Evolutionary conservation across 305 asterid genomes (phyloP), one percentile per base, ranked within the genome.

Genomic region (Fraxinus dipetala): DNA sequence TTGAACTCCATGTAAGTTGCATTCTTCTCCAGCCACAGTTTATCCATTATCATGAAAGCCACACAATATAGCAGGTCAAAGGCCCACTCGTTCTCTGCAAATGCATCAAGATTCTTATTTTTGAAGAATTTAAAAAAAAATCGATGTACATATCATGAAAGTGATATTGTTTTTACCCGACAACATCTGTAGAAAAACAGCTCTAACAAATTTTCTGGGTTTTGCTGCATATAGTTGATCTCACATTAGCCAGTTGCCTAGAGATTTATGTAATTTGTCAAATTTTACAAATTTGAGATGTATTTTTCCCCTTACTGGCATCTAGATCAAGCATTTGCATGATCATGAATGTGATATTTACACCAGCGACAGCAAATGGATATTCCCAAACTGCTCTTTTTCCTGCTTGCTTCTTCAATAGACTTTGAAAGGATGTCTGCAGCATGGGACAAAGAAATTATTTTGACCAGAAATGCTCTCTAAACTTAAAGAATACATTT

Each of bases 1-100:
- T 93, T 92, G 88, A 93, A 93, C 83, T 93, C 95, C 97, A 93
- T 92, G 89, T 92, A 93, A 8, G 95, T 87, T 28, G 97, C 94
- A 72, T 90, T 92, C 80, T 86, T 91, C 80, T 92, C 97, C 84
- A 91, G 88, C 97, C 98, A 93, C 59, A 91, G 86, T 76, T 93
- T 93, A 92, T 93, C 97, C 98, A 93, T 90, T 14, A 92, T 87
- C 90, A 90, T 85, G 82, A 93, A 93, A 32, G 98, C 95, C 78
- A 92, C 91, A 32, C 97, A 92, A 84, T 93, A 93, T 10, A 93
- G 95, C 77, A 92, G 87, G 85, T 93, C 98, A 81, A 93, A 93
- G 28, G 98, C 94, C 97, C 98, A 93, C 78, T 92, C 94, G 30
- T 92, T 91, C 88, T 93, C 98, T 93, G 88, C 87, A 88, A 85